A percentile compares a stretch with the other conserved stretches of the same genome.
Evolutionary conservation across 257 asterid genomes (phyloP).

Genomic region (Solanum neorickii): DNA sequence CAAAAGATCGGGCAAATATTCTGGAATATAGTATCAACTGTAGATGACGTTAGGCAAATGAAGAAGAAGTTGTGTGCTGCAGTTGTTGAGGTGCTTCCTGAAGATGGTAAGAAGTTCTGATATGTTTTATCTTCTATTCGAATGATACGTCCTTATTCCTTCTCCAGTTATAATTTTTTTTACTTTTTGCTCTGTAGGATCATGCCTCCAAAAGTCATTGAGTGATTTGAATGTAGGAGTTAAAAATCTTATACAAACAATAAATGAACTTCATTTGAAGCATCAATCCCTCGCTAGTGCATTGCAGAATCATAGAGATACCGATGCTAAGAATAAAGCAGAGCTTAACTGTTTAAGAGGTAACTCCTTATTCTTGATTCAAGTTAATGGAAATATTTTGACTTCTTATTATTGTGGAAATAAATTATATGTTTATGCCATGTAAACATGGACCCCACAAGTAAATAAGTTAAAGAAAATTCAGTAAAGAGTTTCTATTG

Average conservation of each 20-base stretch:
- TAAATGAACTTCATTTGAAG: slow-evolving; percentile 58
- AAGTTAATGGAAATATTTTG: neutral
- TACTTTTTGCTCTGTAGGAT: slow-evolving; percentile 31
- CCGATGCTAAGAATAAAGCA: slow-evolving; percentile 70
- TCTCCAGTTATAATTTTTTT: neutral
- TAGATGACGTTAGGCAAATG: slow-evolving; percentile 40
- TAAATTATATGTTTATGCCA: neutral
- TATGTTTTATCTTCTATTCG: neutral
- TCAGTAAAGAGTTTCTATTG: neutral
- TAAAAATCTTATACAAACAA: slow-evolving; percentile 41
- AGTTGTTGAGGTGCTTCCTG: slow-evolving; percentile 30
- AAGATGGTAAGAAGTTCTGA: slow-evolving; percentile 43
- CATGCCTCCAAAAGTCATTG: slow-evolving; percentile 32
- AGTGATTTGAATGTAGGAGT: slow-evolving; percentile 42
- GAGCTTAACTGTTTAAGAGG: slow-evolving; percentile 59
- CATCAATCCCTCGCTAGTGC: slow-evolving; percentile 69
- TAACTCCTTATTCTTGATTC: slow-evolving; percentile 5
- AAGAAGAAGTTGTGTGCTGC: slow-evolving; percentile 38
- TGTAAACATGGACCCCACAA: neutral
- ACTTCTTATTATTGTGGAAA: neutral
- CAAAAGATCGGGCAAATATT: slow-evolving; percentile 29
- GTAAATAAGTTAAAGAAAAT: neutral
- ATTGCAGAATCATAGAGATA: slow-evolving; percentile 59
- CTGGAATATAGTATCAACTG: slow-evolving; percentile 29
- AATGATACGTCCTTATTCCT: neutral